Base-by-base conservation (phyloP, 208 protist genomes). In the Naegleria lovaniensis region DNA sequence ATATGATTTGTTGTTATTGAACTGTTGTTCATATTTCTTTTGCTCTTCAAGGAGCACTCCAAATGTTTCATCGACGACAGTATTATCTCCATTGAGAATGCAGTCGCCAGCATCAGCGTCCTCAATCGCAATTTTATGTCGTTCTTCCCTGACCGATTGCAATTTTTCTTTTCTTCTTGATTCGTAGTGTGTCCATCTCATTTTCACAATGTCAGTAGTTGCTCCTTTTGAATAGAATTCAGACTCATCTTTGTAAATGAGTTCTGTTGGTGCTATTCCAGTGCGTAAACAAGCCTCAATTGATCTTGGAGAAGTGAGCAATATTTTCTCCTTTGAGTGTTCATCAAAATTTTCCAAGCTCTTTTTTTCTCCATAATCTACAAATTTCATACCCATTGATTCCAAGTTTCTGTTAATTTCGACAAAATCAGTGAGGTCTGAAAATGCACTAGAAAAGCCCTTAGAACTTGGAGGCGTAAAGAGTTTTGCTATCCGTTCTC, bases 91-190 rank as follows among this genome's bases (percentile, higher is more conserved):
- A 79, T 79, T 79, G 29, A 36, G 29, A 1, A 79, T 5, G 11
- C 67, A 25, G 5, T 79, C 67, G 6, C 76, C 38, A 38, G 29
- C 11, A 41, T 40, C 38, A 38, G 16, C 4, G 15, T 84, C 76
- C 29, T 84, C 13, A 38, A 41, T 40, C 5, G 33, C 33, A 33
- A 84, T 84, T 36, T 40, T 84, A 5, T 84, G 33, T 84, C 76
- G 7, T 39, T 84, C 76, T 84, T 84, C 38, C 29, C 38, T 40
- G 5, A 84, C 38, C 76, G 39, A 22, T 3, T 38, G 9, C 0
- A 84, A 5, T 40, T 84, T 84, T 84, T 84, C 76, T 40, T 40
- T 84, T 84, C 76, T 84, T 84, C 76, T 84, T 11, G 29, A 39
- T 84, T 84, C 76, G 33, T 84, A 40, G 76, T 84, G 76, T 2